Evolutionary conservation across 1,284 basidiomycete genomes (phyloP).

Genomic region (Coniferiporia weirii): DNA sequence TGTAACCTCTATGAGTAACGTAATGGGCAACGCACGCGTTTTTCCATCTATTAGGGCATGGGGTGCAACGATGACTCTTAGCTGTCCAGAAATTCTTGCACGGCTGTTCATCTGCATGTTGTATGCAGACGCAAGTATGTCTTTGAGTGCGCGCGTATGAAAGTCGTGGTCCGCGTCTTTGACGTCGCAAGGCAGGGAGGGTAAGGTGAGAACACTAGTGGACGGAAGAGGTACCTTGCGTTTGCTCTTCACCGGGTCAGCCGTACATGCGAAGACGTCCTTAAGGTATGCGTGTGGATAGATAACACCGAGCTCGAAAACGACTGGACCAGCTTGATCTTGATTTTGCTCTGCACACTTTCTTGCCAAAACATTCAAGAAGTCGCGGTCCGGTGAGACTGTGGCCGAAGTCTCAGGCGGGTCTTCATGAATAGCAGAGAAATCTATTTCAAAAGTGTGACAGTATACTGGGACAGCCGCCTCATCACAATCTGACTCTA

Average conservation of each 20-base stretch:
- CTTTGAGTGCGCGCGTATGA: not conserved
- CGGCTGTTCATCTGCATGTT: slow-evolving; percentile 11
- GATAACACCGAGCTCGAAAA: slow-evolving; percentile 8
- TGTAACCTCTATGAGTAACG: slow-evolving; percentile 2
- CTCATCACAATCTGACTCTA: not conserved
- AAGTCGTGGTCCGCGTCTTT: slow-evolving; percentile 14
- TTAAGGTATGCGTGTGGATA: slow-evolving; percentile 6
- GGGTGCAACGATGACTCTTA: not conserved
- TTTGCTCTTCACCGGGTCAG: slow-evolving; percentile 3
- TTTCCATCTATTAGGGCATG: not conserved
- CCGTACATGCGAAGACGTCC: slow-evolving; percentile 3
- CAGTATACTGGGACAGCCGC: slow-evolving; percentile 6
- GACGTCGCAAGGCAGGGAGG: not conserved
- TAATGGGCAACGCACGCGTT: not conserved
- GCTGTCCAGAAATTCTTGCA: not conserved
- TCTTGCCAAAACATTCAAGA: not conserved
- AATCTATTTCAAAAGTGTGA: slow-evolving; percentile 15
- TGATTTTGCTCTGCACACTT: slow-evolving; percentile 5
- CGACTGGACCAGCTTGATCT: slow-evolving; percentile 1
- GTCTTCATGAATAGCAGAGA: not conserved
- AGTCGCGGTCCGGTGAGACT: not conserved
- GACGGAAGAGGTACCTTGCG: not conserved
- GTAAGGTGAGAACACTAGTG: slow-evolving; percentile 4
- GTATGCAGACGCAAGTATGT: slow-evolving; percentile 12
- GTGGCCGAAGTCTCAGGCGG: not conserved